Percentiles rank a stretch among this genome's conserved stretches.
phyloP scores from a whole-genome alignment of 495 filamentous ascomycete genomes.

The Xylaria bambusicola region DNA sequence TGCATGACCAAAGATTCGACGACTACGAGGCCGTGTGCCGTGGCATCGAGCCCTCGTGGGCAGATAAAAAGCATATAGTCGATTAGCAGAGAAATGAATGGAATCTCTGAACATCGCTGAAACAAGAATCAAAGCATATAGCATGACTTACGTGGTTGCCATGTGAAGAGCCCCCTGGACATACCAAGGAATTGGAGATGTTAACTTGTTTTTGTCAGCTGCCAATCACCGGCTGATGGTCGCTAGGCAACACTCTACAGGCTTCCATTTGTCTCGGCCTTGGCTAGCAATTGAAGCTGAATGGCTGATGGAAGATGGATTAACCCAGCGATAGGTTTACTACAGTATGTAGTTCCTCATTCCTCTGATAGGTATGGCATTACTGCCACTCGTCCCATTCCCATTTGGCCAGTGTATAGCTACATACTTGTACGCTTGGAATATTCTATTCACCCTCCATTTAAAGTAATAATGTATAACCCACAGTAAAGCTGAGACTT shows the following conservation, averaged over 20 bases:
- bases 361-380: background rate
- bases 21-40: conserved; percentile 87
- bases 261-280: background rate
- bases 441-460: no score
- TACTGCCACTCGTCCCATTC: no score
- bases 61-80: conserved; percentile 64
- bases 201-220: background rate
- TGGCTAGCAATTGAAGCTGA: background rate
- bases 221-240: background rate
- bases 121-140: background rate
- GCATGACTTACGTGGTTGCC: background rate
- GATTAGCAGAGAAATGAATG: conserved; percentile 46
- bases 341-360: background rate
- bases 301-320: background rate
- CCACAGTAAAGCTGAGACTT: no score
- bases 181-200: background rate
- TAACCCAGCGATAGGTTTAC: no score
- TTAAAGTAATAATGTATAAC: no score
- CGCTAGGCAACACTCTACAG: background rate
- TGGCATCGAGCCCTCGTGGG: conserved; percentile 80
- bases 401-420: no score
- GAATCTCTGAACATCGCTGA: background rate
- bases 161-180: background rate
- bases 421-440: no score
- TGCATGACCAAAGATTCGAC: conserved; percentile 57